Evolutionary conservation across 2,329 filamentous ascomycete species (phyloP).

Genomic region (Coniella lustricola): DNA sequence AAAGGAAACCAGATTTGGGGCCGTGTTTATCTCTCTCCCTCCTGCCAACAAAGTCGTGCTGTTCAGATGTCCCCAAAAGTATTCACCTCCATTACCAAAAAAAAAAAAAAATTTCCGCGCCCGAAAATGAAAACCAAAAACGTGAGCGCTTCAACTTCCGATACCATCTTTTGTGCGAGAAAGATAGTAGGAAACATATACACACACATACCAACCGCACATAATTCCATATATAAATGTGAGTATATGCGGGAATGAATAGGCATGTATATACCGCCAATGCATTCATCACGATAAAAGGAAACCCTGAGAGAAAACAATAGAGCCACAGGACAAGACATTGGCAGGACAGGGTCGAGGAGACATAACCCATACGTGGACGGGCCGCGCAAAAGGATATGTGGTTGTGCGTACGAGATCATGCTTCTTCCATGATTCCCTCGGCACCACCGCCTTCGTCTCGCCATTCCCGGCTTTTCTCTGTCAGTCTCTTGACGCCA

Average conservation of each 20-base stretch:
- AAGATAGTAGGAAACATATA: too few species aligned
- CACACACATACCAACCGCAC: too few species aligned
- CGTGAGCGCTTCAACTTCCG: too few species aligned
- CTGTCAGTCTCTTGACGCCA: constrained; percentile 74
- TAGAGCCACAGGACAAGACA: not conserved
- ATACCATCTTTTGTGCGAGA: too few species aligned
- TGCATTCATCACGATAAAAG: too few species aligned
- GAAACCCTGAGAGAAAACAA: not conserved
- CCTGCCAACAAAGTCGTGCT: not conserved
- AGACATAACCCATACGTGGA: not conserved
- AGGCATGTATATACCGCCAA: not conserved
- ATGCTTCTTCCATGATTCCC: constrained; percentile 55
- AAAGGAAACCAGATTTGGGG: too few species aligned
- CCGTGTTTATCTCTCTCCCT: too few species aligned
- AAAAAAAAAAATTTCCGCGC: constrained; percentile 1
- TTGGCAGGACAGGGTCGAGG: not conserved
- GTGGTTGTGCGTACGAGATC: constrained; percentile 16
- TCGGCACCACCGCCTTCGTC: constrained; percentile 73
- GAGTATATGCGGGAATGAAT: too few species aligned
- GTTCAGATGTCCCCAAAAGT: not conserved
- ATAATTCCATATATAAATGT: too few species aligned
- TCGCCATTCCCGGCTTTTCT: constrained; percentile 84
- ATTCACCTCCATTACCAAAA: constrained; percentile 1
- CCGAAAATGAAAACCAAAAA: not conserved
- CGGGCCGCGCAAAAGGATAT: not conserved